Conservation (phyloP, 192 early-diverging fungal genomes). For the Rhizoclosmatium globosum region DNA sequence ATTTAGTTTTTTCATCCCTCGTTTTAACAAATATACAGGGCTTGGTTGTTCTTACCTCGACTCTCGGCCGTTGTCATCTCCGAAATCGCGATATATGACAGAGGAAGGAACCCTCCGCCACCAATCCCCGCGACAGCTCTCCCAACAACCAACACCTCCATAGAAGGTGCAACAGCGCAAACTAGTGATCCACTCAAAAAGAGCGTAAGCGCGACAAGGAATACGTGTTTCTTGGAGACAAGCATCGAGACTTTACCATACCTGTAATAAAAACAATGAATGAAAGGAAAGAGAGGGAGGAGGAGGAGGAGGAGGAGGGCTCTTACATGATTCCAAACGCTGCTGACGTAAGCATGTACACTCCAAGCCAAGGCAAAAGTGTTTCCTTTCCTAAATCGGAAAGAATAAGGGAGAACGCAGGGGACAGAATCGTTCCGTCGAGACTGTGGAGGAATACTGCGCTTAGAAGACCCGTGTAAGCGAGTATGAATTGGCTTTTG, state of each 20-base stretch:
- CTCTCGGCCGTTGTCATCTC: too few relatives aligned
- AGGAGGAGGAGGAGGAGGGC: background rate
- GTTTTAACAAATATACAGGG: too few relatives aligned
- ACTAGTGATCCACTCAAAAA: constrained; percentile 75
- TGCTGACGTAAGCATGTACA: constrained; percentile 68
- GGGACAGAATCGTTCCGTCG: constrained; percentile 86
- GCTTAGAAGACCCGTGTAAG: constrained; percentile 8
- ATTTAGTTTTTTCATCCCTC: too few relatives aligned
- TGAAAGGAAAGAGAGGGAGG: too few relatives aligned
- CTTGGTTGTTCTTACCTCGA: too few relatives aligned
- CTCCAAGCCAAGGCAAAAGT: constrained; percentile 81
- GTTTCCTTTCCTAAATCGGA: constrained; percentile 72
- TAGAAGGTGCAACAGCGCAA: constrained; percentile 50
- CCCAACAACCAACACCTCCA: constrained; percentile 69
- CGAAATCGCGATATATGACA: too few relatives aligned
- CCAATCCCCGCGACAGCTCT: constrained; percentile 78
- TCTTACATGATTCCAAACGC: background rate
- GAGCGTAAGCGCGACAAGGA: constrained; percentile 71
- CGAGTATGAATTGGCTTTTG: background rate
- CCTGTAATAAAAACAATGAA: constrained; percentile 63
- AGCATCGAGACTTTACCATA: constrained; percentile 86
- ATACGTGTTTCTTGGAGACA: constrained; percentile 51
- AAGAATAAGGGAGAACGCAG: constrained; percentile 74
- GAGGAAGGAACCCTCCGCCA: constrained; percentile 69
- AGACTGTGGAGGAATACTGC: constrained; percentile 47